phyloP scores from a whole-genome alignment of 2,329 filamentous ascomycete genomes.

The Arthrocladium fulminans region DNA sequence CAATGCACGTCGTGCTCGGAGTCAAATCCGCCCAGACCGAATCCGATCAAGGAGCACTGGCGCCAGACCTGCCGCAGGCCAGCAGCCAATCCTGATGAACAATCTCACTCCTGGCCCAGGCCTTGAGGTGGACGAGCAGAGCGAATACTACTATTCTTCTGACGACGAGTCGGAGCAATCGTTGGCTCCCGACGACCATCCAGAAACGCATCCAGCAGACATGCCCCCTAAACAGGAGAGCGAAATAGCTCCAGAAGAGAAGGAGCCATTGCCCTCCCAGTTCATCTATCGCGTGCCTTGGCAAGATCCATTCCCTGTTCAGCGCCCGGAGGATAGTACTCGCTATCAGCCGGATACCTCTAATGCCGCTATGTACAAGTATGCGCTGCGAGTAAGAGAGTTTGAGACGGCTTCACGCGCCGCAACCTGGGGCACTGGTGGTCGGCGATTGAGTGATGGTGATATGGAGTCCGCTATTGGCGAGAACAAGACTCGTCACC shows the following conservation, averaged over 20 bases:
- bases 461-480: constrained; percentile 42
- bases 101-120: constrained; percentile 44
- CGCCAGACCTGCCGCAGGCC: constrained; percentile 28
- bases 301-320: constrained; percentile 33
- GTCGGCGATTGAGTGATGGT: constrained; percentile 38
- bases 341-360: constrained; percentile 44
- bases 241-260: constrained; percentile 22
- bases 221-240: constrained; percentile 25
- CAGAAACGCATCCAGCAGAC: constrained; percentile 23
- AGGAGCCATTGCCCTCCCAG: constrained; percentile 29
- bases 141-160: constrained; percentile 28
- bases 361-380: constrained; percentile 48
- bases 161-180: constrained; percentile 24
- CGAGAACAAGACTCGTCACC: constrained; percentile 33
- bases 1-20: constrained; percentile 18
- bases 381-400: constrained; percentile 40
- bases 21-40: constrained; percentile 10
- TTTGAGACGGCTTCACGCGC: constrained; percentile 46
- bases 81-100: constrained; percentile 27
- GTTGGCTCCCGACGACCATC: constrained; percentile 25
- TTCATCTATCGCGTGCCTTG: constrained; percentile 39
- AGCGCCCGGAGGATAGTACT: constrained; percentile 15
- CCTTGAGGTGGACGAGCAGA: constrained; percentile 37
- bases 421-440: constrained; percentile 46
- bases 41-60: constrained; percentile 30